Evolutionary conservation across 163 green algal species (phyloP).

Genomic region (Smithsoniella earleae): DNA sequence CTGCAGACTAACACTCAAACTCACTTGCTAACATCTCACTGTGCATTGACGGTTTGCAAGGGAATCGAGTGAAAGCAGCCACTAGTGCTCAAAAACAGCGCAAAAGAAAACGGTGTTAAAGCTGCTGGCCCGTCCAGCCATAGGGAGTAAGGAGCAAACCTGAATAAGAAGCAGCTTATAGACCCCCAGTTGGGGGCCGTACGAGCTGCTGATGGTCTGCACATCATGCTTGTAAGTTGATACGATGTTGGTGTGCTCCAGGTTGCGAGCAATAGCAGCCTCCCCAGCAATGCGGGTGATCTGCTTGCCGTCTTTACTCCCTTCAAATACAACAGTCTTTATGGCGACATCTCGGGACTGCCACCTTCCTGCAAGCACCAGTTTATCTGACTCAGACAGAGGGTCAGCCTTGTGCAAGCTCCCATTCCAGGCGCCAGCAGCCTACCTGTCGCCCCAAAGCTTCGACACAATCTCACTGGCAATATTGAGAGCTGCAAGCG

Average conservation of each 20-base stretch:
- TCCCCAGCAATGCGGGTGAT: neutral
- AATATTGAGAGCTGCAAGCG: no score
- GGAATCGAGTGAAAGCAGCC: neutral
- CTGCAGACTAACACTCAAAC: neutral
- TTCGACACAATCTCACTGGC: neutral
- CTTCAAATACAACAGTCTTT: conserved; percentile 28
- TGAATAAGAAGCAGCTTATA: conserved; percentile 23
- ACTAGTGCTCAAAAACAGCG: neutral
- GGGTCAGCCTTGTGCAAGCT: neutral
- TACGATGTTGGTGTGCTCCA: conserved; percentile 25
- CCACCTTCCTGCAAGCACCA: neutral
- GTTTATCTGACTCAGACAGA: no score
- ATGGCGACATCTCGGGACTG: conserved; percentile 2
- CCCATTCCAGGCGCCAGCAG: neutral
- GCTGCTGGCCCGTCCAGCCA: no score
- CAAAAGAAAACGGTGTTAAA: neutral
- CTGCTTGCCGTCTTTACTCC: neutral
- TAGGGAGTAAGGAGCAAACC: neutral
- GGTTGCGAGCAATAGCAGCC: conserved; percentile 23
- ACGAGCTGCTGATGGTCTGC: conserved; percentile 8
- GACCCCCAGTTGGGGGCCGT: conserved; percentile 14
- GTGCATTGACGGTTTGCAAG: neutral
- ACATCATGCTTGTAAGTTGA: conserved; percentile 24
- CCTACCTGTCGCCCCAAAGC: neutral
- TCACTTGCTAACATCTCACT: neutral